Percentiles rank a stretch among this genome's conserved stretches.
These are phyloP conservation scores for Torulaspora pretoriensis DNA, from an alignment of 1,139 yeast species.

Conservation along the genomic window DNA sequence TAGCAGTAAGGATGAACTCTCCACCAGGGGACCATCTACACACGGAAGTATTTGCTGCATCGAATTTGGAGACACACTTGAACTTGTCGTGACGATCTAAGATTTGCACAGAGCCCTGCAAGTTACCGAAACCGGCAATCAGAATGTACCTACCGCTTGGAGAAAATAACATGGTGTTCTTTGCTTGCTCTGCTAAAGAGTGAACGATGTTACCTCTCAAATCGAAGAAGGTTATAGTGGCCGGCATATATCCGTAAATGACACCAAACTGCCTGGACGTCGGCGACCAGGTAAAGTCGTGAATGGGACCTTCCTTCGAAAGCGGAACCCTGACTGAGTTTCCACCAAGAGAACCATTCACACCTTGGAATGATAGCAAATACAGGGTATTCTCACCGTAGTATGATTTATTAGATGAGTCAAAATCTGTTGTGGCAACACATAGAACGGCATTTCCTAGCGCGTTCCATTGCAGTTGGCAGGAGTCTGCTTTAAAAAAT, in stretches of 20 bases:
- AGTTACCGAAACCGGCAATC: slow-evolving; percentile 96
- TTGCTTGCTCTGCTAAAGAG: slow-evolving; percentile 79
- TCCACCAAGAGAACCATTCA: slow-evolving; percentile 78
- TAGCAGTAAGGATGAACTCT: slow-evolving; percentile 85
- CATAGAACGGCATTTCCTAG: slow-evolving; percentile 93
- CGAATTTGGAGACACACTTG: slow-evolving; percentile 71
- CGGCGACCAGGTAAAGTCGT: slow-evolving; percentile 97
- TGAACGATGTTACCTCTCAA: slow-evolving; percentile 86
- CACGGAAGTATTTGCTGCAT: slow-evolving; percentile 89
- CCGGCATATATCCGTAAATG: slow-evolving; percentile 96
- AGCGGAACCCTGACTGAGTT: slow-evolving; percentile 85
- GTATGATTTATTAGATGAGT: slow-evolving; percentile 87
- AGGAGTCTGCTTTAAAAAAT: slow-evolving; percentile 93
- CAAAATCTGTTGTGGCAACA: slow-evolving; percentile 93
- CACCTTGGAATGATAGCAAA: slow-evolving; percentile 47
- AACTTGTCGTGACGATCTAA: slow-evolving; percentile 90
- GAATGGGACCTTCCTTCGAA: slow-evolving; percentile 93
- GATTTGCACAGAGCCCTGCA: slow-evolving; percentile 94
- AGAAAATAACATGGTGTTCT: slow-evolving; percentile 86
- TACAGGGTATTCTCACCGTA: slow-evolving; percentile 95
- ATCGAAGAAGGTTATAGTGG: slow-evolving; percentile 91
- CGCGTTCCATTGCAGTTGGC: slow-evolving; percentile 88
- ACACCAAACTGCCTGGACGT: slow-evolving; percentile 96
- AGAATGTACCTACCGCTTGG: slow-evolving; percentile 90
- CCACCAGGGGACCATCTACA: slow-evolving; percentile 99